Conservation (phyloP, 1,139 yeast species). For the Ogataea hybrid region DNA sequence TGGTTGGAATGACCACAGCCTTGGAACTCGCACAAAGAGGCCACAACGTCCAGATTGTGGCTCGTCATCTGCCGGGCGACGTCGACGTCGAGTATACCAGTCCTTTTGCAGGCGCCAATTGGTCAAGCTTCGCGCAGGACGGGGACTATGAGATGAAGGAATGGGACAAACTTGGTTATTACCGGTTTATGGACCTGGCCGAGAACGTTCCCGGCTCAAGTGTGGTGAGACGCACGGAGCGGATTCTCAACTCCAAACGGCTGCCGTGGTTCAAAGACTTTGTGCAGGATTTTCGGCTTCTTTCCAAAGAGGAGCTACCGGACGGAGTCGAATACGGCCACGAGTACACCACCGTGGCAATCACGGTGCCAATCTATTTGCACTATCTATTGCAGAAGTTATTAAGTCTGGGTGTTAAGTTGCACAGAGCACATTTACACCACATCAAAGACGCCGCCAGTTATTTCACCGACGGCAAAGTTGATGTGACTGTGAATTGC, state of each 20-base stretch:
- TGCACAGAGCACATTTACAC: conserved; percentile 26
- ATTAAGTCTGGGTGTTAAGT: conserved; percentile 36
- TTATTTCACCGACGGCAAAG: conserved; percentile 17
- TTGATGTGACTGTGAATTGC: conserved; percentile 47
- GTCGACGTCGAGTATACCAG: no score
- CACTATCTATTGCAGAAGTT: conserved; percentile 43
- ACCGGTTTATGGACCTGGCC: conserved; percentile 40
- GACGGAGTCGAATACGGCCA: conserved; percentile 37
- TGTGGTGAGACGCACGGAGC: conserved; percentile 35
- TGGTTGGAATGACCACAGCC: conserved; percentile 66
- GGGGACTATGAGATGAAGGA: conserved; percentile 37
- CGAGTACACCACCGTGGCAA: conserved; percentile 46
- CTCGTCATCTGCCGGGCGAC: no score
- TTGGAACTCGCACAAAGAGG: conserved; percentile 44
- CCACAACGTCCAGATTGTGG: no score
- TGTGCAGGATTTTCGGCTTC: conserved; percentile 36
- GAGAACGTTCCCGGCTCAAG: conserved; percentile 47
- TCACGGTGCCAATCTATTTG: conserved; percentile 50
- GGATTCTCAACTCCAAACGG: conserved; percentile 33
- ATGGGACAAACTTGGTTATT: conserved; percentile 43
- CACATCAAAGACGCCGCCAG: conserved; percentile 25
- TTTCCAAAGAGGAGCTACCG: conserved; percentile 34
- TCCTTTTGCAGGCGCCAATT: conserved; percentile 83
- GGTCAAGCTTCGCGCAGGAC: conserved; percentile 44
- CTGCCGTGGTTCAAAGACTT: conserved; percentile 47